These are phyloP conservation scores for Coemansia sp. DNA, from an alignment of 192 early-diverging fungal species.

Conservation along the genomic window DNA sequence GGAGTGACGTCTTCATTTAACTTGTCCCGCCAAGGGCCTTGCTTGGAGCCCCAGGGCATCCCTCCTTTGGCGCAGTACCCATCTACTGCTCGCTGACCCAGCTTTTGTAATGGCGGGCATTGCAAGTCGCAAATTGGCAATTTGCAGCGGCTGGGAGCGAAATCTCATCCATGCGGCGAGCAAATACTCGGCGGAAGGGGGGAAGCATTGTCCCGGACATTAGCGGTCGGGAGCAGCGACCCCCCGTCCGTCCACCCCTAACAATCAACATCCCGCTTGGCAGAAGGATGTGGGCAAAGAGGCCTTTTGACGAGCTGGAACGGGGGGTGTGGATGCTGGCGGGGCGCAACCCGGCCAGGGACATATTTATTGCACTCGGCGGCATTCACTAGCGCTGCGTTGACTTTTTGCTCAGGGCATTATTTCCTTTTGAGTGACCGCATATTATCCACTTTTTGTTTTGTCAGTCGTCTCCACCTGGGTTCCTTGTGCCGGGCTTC, in stretches of 20 bases:
- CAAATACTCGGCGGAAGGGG: too few species aligned
- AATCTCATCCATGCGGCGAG: too few species aligned
- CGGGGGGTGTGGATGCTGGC: background rate
- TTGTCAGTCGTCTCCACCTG: conserved; percentile 7
- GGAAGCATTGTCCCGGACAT: too few species aligned
- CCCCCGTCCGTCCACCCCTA: too few species aligned
- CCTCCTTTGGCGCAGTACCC: background rate
- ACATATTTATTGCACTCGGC: too few species aligned
- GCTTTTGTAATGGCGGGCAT: too few species aligned
- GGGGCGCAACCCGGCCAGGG: too few species aligned
- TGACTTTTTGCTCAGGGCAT: conserved; percentile 4
- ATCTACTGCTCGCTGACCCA: conserved; percentile 7
- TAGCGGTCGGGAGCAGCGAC: too few species aligned
- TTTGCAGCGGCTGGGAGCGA: too few species aligned
- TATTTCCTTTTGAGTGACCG: conserved; percentile 9
- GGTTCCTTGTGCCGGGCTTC: background rate
- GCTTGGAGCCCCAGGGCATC: background rate
- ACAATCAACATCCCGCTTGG: conserved; percentile 1
- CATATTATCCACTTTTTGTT: conserved; percentile 15
- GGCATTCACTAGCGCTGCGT: background rate
- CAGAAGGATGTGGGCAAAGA: background rate
- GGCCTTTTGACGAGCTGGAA: background rate
- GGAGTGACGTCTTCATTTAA: background rate
- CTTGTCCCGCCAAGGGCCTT: background rate
- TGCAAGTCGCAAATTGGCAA: too few species aligned